These are phyloP conservation scores for Lablab purpureus DNA, from an alignment of 306 rosid species.

Conservation along the genomic window DNA sequence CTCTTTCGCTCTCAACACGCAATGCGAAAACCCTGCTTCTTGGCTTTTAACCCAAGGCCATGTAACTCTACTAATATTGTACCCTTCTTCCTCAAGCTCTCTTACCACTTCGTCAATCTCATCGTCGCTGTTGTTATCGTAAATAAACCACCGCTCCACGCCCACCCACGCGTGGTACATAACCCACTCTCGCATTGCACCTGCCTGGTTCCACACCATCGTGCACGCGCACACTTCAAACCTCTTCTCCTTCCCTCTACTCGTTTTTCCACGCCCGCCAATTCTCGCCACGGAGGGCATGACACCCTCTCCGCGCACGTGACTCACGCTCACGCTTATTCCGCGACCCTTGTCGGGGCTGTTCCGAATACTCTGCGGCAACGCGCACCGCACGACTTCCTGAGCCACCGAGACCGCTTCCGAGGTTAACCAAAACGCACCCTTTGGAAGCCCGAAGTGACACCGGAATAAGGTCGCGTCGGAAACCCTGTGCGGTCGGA, in stretches of 20 bases:
- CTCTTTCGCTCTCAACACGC: constrained; percentile 68
- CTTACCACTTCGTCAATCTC: constrained; percentile 54
- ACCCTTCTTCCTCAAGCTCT: constrained; percentile 56
- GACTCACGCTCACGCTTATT: constrained; percentile 59
- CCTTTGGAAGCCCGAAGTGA: constrained; percentile 58
- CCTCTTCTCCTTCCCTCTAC: constrained; percentile 12
- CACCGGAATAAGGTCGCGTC: constrained; percentile 64
- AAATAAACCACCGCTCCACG: constrained; percentile 79
- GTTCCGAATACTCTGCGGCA: constrained; percentile 57
- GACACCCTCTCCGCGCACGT: constrained; percentile 15
- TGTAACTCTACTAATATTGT: constrained; percentile 58
- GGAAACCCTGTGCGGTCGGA: constrained; percentile 68
- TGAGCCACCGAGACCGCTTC: constrained; percentile 69
- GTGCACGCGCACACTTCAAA: constrained; percentile 76
- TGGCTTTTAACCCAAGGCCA: constrained; percentile 95
- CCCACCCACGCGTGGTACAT: constrained; percentile 87
- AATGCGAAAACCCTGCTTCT: constrained; percentile 93
- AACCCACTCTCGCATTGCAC: constrained; percentile 75
- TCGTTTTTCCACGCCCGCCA: background rate
- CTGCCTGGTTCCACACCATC: constrained; percentile 89
- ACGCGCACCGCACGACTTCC: constrained; percentile 74
- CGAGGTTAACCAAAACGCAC: constrained; percentile 46
- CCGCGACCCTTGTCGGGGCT: constrained; percentile 56
- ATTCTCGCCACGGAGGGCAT: constrained; percentile 69
- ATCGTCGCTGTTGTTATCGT: constrained; percentile 87